Evolutionary conservation across 768 basidiomycete species (phyloP).

Genomic region (Naganishia vishniacii): DNA sequence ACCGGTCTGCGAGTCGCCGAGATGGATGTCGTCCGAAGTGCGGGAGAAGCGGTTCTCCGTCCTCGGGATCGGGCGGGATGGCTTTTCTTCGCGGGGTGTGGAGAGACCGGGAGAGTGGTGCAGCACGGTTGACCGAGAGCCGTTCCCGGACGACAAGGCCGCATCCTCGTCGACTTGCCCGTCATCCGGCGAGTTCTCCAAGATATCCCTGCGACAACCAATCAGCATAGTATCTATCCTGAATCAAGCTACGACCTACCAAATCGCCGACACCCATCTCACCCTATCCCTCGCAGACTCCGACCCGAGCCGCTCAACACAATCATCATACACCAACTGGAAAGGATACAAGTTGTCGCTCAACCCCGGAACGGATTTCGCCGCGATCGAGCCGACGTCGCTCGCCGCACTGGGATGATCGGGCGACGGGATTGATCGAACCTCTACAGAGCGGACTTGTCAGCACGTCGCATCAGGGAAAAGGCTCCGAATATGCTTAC

Average conservation of each 20-base stretch:
- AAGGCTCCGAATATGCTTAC: constrained; percentile 33
- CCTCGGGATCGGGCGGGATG: not conserved
- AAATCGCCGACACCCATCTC: constrained; percentile 84
- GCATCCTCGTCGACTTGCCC: constrained; percentile 50
- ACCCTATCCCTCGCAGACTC: constrained; percentile 80
- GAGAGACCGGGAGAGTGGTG: constrained; percentile 54
- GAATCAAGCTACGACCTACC: constrained; percentile 55
- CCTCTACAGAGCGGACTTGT: constrained; percentile 57
- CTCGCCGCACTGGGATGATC: constrained; percentile 72
- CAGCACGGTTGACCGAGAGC: constrained; percentile 49
- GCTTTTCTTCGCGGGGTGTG: constrained; percentile 64
- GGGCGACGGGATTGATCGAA: constrained; percentile 74
- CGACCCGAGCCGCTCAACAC: constrained; percentile 79
- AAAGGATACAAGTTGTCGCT: constrained; percentile 76
- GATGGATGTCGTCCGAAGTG: constrained; percentile 36
- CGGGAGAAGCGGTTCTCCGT: constrained; percentile 15
- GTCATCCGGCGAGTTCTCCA: constrained; percentile 43
- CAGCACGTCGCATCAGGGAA: not conserved
- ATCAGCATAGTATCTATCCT: not conserved
- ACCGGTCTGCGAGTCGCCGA: constrained; percentile 54
- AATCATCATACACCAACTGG: constrained; percentile 81
- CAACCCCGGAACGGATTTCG: constrained; percentile 56
- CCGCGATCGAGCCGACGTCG: constrained; percentile 81
- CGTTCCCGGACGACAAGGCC: constrained; percentile 40
- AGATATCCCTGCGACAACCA: constrained; percentile 60